Evolutionary conservation across 139 green algal species (phyloP), one percentile per base, ranked within the genome.

Genomic region (Micractinium conductrix): DNA sequence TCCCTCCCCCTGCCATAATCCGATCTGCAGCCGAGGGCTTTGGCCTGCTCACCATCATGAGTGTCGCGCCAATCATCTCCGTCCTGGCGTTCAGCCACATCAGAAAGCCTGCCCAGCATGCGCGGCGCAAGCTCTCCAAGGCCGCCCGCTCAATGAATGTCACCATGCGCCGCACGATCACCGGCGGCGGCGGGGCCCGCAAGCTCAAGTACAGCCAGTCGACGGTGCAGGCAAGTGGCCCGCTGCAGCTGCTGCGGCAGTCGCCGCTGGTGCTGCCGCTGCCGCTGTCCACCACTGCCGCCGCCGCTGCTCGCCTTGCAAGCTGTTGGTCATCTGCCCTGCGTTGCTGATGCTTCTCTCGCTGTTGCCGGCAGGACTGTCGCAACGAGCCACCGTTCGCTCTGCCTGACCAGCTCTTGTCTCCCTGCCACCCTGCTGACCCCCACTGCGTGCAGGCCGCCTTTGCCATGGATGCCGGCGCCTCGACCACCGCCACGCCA

Each of bases 1-100:
- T n/a, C 48, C 53, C 26, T 62, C 53, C 53, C 53, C 63, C 2
- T 45, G 4, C 28, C 30, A 21, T 16, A 14, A 4, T 24, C 6
- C 30, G 45, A 12, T 45, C 35, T 50, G 82, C 84, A 16, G 44
- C 84, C 38, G 87, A 91, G 62, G 87, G 87, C 35, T 90, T 90
- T 71, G 87, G 85, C 24, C 72, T 87, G 62, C 65, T 87, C 42
- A 87, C 83, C 4, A 83, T 87, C 53, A 63, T 63, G 35, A 78
- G 48, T 83, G 83, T 87, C 10, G 73, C 83, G 17, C 83, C 83
- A 22, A 87, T 87, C 45, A 87, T 87, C 38, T 78, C 48, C 21
- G 83, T 87, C 19, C 55, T 87, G n/a, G 30, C 68, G 19, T 84
- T 65, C n/a, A 50, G 17, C 21, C 45, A 76, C n/a, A 71, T 87